Conservation (phyloP, 805 yeast species). For the Candida tibetensis region DNA sequence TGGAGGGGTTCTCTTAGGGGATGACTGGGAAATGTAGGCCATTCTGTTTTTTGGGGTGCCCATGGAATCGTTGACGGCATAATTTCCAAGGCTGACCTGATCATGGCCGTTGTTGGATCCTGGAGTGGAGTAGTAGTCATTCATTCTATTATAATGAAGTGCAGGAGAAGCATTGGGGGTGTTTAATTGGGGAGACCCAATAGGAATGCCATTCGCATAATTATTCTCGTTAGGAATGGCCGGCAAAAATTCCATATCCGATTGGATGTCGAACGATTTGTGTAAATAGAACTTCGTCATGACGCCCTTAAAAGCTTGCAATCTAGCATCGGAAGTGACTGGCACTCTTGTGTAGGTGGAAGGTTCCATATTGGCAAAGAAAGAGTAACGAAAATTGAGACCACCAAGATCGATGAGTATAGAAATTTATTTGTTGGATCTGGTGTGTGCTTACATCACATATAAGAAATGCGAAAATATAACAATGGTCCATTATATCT, state of each 20-base stretch:
- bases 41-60: constrained; percentile 15
- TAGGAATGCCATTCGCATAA: background rate
- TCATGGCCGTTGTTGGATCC: constrained; percentile 2
- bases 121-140: constrained; percentile 7
- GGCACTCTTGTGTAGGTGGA: background rate
- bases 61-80: constrained; percentile 4
- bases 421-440: background rate
- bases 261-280: constrained; percentile 68
- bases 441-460: too few relatives aligned
- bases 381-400: background rate
- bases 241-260: constrained; percentile 61
- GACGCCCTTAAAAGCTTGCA: constrained; percentile 26
- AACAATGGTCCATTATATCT: background rate
- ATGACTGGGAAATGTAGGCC: constrained; percentile 12
- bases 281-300: constrained; percentile 56
- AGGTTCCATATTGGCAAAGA: background rate
- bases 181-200: constrained; percentile 1
- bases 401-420: background rate
- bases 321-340: constrained; percentile 4
- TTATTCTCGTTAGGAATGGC: constrained; percentile 15
- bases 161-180: constrained; percentile 11
- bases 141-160: constrained; percentile 8
- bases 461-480: background rate
- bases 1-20: constrained; percentile 14
- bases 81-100: constrained; percentile 2